Evolutionary conservation across 306 rosid genomes (phyloP), one percentile per base, ranked within the genome.

Genomic region (Lathyrus tuberosus): DNA sequence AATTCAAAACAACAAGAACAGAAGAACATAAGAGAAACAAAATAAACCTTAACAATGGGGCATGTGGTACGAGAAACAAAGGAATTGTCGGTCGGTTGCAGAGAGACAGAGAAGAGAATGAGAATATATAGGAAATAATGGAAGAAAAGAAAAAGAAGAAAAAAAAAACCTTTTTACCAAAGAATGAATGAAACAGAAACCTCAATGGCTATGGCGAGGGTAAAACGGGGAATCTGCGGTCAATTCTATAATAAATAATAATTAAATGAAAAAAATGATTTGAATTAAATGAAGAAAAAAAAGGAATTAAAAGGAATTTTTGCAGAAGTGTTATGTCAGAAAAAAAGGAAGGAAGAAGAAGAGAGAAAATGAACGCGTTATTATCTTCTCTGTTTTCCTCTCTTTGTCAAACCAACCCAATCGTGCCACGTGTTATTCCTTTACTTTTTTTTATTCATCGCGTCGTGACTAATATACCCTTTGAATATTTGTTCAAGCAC

Each of bases 41-140:
- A 89, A 35, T 78, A 59, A 56, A 89, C 92, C 92, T 89, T 82
- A 66, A 71, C 37, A 77, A 78, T 35, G 46, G 38, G 26, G 71
- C 83, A 63, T 73, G 67, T 60, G 73, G 60, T 30, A 65, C n/a
- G 69, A 69, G 73, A 65, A 51, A 48, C 74, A 61, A 53, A 56
- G 74, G 70, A 31, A 73, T 77, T 76, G 76, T 67, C 67, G 72
- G 54, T 62, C 67, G 69, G 59, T 56, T 37, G 69, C 56, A 71
- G 49, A 76, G 61, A 66, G 71, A 73, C 58, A 62, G 49, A 75
- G 65, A 73, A 48, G 11, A 12, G 52, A 48, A 61, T 16, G 17
- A 11, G 30, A 61, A 6, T 75, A 20, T 76, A 73, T 54, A 78
- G 48, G n/a, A 18, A 22, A 42, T 4, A 17, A 69, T 20, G 3